Evolutionary conservation across 768 basidiomycete species (phyloP).

Genomic region (Mycena metata): DNA sequence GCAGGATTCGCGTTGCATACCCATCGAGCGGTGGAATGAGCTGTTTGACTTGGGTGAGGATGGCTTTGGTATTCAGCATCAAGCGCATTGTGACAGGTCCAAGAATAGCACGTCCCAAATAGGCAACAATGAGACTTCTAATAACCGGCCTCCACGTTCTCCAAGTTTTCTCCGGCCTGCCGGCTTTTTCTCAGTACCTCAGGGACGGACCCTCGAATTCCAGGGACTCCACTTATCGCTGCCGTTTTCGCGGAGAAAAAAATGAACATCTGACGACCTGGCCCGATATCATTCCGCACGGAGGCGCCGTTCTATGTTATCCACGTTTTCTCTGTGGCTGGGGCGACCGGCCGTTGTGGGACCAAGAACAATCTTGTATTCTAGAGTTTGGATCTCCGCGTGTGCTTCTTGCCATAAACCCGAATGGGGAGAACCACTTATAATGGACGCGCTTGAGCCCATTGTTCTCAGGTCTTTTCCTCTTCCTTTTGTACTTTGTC

Average conservation of each 20-base stretch:
- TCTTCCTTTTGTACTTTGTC: slow-evolving; percentile 29
- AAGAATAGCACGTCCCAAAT: slow-evolving; percentile 9
- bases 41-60: slow-evolving; percentile 80
- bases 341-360: slow-evolving; percentile 1
- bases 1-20: slow-evolving; percentile 44
- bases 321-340: neutral
- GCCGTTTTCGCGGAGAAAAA: neutral
- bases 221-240: slow-evolving; percentile 13
- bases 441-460: slow-evolving; percentile 17
- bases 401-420: neutral
- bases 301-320: neutral
- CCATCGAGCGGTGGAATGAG: slow-evolving; percentile 93
- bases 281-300: too few species aligned
- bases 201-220: neutral
- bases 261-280: neutral
- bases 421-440: slow-evolving; percentile 7
- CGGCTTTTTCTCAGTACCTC: neutral
- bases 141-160: neutral
- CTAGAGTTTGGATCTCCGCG: neutral
- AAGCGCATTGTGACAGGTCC: neutral
- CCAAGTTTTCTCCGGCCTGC: neutral
- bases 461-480: slow-evolving; percentile 35
- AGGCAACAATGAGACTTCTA: neutral
- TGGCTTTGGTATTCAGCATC: slow-evolving; percentile 53
- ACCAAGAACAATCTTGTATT: neutral